phyloP scores from a whole-genome alignment of 306 rosid species.

The Gastrolobium bilobum region DNA sequence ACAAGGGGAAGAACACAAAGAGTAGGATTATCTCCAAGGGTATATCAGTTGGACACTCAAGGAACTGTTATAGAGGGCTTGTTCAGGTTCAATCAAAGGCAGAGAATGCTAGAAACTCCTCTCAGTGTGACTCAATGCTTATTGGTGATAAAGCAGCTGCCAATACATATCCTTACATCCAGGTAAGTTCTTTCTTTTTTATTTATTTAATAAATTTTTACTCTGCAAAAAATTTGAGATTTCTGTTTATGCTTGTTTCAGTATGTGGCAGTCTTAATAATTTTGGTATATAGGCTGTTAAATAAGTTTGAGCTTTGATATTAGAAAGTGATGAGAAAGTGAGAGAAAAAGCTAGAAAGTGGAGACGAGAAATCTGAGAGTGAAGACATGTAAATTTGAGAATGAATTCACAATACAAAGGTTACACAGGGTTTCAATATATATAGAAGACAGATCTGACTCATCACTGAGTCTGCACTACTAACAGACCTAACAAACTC shows the following conservation, averaged over 20 bases:
- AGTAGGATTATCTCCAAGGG: slow-evolving; percentile 97
- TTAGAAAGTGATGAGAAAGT: too few relatives aligned
- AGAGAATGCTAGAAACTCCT: slow-evolving; percentile 84
- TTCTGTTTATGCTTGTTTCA: not conserved
- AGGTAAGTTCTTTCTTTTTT: slow-evolving; percentile 56
- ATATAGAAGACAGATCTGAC: too few relatives aligned
- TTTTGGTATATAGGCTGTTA: not conserved
- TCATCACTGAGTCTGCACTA: too few relatives aligned
- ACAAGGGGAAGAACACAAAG: slow-evolving; percentile 88
- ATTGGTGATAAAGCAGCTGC: slow-evolving; percentile 94
- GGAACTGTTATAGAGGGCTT: slow-evolving; percentile 92
- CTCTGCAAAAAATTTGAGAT: not conserved
- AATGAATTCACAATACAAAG: too few relatives aligned
- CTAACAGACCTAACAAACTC: too few relatives aligned
- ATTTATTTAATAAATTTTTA: not conserved
- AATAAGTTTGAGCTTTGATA: too few relatives aligned
- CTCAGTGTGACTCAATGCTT: slow-evolving; percentile 97
- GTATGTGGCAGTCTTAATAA: not conserved
- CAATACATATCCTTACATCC: slow-evolving; percentile 91
- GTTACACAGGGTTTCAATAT: too few relatives aligned
- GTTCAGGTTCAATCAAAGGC: slow-evolving; percentile 92
- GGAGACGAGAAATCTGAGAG: too few relatives aligned
- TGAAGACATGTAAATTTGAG: too few relatives aligned
- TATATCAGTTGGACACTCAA: slow-evolving; percentile 85
- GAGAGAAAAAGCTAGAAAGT: too few relatives aligned